Percentiles rank a stretch among this genome's conserved stretches.
Conservation (phyloP, 441 rosid species). For the Caryocar brasiliense region DNA sequence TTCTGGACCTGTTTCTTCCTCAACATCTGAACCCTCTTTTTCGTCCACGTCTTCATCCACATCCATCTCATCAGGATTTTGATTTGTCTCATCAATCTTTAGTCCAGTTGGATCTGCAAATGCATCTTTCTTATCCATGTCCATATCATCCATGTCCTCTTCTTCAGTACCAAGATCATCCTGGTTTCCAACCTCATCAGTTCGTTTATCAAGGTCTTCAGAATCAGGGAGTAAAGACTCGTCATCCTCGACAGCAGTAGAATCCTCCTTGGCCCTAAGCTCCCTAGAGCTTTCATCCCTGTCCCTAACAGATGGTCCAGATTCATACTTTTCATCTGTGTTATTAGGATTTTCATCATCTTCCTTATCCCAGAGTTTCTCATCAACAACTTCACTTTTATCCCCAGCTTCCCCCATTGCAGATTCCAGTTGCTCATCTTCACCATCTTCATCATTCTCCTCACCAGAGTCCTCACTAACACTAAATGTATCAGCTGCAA, state of each 20-base stretch:
- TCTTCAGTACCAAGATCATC: constrained; percentile 44
- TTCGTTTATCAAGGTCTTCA: constrained; percentile 35
- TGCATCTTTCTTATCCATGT: constrained; percentile 58
- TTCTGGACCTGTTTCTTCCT: constrained; percentile 45
- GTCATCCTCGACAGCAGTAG: constrained; percentile 31
- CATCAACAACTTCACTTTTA: constrained; percentile 63
- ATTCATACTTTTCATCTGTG: constrained; percentile 63
- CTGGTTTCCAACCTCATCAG: constrained; percentile 34
- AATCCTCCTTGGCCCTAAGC: constrained; percentile 82
- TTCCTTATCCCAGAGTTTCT: constrained; percentile 63
- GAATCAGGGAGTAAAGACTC: constrained; percentile 33
- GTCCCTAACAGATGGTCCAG: constrained; percentile 63
- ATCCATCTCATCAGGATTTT: constrained; percentile 40
- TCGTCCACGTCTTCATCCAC: constrained; percentile 45
- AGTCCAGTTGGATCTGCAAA: constrained; percentile 55
- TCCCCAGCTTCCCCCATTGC: constrained; percentile 74
- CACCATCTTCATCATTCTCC: constrained; percentile 44
- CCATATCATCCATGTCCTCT: constrained; percentile 48
- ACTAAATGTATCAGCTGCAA: constrained; percentile 61
- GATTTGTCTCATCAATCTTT: constrained; percentile 47
- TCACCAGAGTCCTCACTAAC: constrained; percentile 77
- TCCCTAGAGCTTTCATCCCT: constrained; percentile 51
- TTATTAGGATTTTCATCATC: constrained; percentile 48
- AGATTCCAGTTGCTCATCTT: constrained; percentile 67
- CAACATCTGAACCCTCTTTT: constrained; percentile 31